Conservation (phyloP, 352 stramenopile genomes). For the Globisporangium ultimum region DNA sequence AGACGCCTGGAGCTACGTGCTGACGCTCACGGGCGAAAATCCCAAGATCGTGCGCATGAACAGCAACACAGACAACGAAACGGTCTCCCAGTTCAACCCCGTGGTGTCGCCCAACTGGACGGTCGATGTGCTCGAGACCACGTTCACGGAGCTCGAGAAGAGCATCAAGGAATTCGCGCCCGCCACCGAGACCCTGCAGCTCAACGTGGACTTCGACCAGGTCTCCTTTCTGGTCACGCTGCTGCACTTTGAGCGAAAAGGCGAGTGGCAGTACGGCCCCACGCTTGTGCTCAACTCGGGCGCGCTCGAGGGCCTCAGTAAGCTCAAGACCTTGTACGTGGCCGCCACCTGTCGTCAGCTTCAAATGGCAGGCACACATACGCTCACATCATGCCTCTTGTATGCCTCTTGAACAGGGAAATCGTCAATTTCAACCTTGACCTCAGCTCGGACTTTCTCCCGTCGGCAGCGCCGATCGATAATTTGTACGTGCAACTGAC, state of each 20-base stretch:
- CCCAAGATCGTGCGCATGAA: conserved; percentile 18
- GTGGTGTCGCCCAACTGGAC: conserved; percentile 23
- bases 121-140: conserved; percentile 26
- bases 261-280: conserved; percentile 15
- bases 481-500: conserved; percentile 29
- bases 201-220: conserved; percentile 8
- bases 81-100: conserved; percentile 17
- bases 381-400: not conserved
- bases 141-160: conserved; percentile 14
- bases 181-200: conserved; percentile 22
- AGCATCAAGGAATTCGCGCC: conserved; percentile 16
- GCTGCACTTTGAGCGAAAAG: conserved; percentile 10
- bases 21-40: conserved; percentile 15
- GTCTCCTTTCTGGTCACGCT: conserved; percentile 1
- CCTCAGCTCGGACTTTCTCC: conserved; percentile 26
- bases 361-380: too few relatives aligned
- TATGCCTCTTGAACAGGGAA: conserved; percentile 15
- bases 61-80: conserved; percentile 11
- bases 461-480: conserved; percentile 20
- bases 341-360: not conserved
- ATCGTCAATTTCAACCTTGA: conserved; percentile 33
- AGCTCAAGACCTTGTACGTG: conserved; percentile 27
- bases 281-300: conserved; percentile 15
- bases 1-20: conserved; percentile 21
- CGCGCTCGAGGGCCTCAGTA: conserved; percentile 21